phyloP scores from a whole-genome alignment of 345 rosid genomes.

The Hibiscus syriacus region DNA sequence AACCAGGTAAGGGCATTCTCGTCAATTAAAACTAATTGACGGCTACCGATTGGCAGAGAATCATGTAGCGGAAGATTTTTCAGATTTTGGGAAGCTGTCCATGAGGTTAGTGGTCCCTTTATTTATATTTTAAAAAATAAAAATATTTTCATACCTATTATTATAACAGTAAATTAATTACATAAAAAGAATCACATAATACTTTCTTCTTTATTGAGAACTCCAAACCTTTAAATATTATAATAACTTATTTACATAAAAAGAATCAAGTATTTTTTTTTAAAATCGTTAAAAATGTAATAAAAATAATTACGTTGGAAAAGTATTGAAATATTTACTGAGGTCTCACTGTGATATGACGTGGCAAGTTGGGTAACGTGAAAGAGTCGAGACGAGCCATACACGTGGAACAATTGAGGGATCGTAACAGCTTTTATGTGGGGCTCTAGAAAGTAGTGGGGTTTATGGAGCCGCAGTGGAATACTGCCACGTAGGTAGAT shows the following conservation, averaged over 20 bases:
- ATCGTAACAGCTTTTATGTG: constrained; percentile 4
- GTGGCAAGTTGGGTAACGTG: background rate
- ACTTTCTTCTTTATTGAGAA: background rate
- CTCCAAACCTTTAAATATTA: background rate
- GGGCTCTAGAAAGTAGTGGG: constrained; percentile 3
- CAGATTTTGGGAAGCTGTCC: constrained; percentile 29
- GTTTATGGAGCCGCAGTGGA: background rate
- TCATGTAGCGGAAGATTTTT: constrained; percentile 29
- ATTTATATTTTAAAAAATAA: background rate
- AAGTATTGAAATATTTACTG: background rate
- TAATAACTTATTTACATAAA: background rate
- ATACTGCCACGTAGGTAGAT: constrained; percentile 12
- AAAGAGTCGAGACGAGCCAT: background rate
- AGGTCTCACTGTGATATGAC: background rate
- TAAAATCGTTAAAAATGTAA: too few species aligned
- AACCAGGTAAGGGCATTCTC: constrained; percentile 18
- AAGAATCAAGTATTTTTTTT: too few species aligned
- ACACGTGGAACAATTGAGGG: constrained; percentile 12
- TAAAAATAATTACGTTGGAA: background rate
- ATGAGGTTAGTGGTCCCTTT: constrained; percentile 8
- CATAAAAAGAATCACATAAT: background rate
- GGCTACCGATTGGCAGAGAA: constrained; percentile 35
- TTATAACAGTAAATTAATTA: too few species aligned
- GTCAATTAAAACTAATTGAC: constrained; percentile 21
- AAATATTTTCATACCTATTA: too few species aligned